Evolutionary conservation across 2,329 filamentous ascomycete species (phyloP).

Genomic region (Tolypocladium tropicale): DNA sequence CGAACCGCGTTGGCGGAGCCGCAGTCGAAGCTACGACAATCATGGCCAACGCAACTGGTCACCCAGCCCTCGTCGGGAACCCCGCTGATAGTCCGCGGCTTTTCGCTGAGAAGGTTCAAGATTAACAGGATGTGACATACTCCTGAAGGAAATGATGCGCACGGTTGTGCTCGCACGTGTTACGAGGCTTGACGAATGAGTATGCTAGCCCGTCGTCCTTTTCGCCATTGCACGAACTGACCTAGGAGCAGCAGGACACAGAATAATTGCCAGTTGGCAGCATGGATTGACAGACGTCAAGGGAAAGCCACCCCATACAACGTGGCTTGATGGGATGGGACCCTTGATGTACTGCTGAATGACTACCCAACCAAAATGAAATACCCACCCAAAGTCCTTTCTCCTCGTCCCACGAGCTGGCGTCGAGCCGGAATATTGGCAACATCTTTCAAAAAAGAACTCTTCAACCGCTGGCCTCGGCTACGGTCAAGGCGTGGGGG

Average conservation of each 20-base stretch:
- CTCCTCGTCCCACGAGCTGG: not conserved
- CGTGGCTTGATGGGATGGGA: not conserved
- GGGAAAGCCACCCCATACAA: not conserved
- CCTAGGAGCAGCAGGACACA: not conserved
- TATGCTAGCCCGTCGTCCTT: not conserved
- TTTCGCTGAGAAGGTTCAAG: not conserved
- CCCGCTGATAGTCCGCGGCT: constrained; percentile 14
- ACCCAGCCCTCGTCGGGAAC: constrained; percentile 24
- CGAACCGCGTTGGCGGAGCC: constrained; percentile 32
- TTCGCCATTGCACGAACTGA: not conserved
- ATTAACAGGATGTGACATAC: not conserved
- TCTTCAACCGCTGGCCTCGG: not conserved
- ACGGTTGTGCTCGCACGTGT: not conserved
- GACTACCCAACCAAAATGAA: not conserved
- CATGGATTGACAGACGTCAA: not conserved
- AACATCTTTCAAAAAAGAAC: not conserved
- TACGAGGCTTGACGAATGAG: not conserved
- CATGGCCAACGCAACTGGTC: constrained; percentile 29
- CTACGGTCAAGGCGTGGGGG: not conserved
- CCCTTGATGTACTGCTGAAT: not conserved
- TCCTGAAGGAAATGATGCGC: too few species aligned
- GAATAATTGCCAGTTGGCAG: not conserved
- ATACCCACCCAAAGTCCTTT: not conserved
- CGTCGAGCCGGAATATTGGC: not conserved
- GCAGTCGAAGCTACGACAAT: constrained; percentile 36